Conservation (phyloP, 345 rosid species). For the Hibiscus syriacus region DNA sequence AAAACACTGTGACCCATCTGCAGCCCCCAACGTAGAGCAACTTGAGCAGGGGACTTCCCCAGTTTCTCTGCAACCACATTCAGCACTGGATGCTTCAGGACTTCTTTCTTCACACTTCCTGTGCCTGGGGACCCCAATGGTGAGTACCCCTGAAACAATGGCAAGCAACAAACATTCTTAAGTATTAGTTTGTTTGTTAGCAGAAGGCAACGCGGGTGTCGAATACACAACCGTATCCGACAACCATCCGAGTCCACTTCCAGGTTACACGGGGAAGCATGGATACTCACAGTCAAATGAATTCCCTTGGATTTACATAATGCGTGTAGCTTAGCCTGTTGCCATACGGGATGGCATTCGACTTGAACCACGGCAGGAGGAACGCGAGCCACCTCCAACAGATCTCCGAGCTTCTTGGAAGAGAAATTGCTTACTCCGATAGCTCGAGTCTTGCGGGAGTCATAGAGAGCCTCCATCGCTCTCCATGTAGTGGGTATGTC, state of each 20-base stretch:
- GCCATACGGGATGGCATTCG: slow-evolving; percentile 38
- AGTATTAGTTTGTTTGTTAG: not conserved
- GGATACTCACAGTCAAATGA: slow-evolving; percentile 55
- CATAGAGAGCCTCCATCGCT: slow-evolving; percentile 59
- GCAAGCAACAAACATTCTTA: not conserved
- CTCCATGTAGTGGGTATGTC: slow-evolving; percentile 65
- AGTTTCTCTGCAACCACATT: slow-evolving; percentile 39
- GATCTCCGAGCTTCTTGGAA: slow-evolving; percentile 42
- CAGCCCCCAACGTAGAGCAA: slow-evolving; percentile 57
- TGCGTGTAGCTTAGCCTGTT: slow-evolving; percentile 49
- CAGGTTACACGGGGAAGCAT: too few species aligned
- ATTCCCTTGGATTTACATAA: slow-evolving; percentile 70
- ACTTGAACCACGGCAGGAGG: slow-evolving; percentile 43
- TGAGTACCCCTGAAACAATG: slow-evolving; percentile 40
- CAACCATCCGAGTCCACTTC: too few species aligned
- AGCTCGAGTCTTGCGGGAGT: slow-evolving; percentile 54
- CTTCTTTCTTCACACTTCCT: slow-evolving; percentile 22
- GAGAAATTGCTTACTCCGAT: slow-evolving; percentile 63
- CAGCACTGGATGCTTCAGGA: slow-evolving; percentile 32
- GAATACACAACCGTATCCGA: not conserved
- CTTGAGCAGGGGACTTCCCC: slow-evolving; percentile 47
- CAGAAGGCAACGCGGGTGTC: not conserved
- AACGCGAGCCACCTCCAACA: slow-evolving; percentile 31
- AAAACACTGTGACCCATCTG: slow-evolving; percentile 55
- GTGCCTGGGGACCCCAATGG: slow-evolving; percentile 50